Base-by-base conservation (phyloP, 108 stramenopile genomes). In the Parietichytrium sp. region DNA sequence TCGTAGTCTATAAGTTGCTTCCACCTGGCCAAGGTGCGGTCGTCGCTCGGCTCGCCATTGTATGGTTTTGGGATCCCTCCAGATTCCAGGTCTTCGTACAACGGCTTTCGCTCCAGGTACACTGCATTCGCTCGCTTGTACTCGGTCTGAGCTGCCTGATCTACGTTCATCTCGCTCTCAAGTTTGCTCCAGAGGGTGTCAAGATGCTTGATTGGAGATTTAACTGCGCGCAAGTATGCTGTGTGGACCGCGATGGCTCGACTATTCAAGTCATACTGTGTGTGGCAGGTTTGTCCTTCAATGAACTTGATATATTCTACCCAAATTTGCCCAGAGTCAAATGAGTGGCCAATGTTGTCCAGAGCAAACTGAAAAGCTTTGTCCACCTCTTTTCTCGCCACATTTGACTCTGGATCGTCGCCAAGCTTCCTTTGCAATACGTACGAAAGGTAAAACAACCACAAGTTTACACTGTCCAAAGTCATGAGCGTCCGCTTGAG, bases 401-500 rank as follows among this genome's bases (percentile, higher is more conserved):
- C 55, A 30, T 72, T 38, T 8, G 55, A 72, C 15, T 18, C 55
- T 18, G 30, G 36, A n/a, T n/a, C n/a, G n/a, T n/a, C n/a, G 0
- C 55, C 55, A 6, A 72, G 55, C 29, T 1, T 72, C 20, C 55
- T 30, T 18, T 72, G 15, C 4, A 16, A 38, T 6, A 72, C 36
- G 38, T 72, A 72, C 20, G 10, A 4, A 38, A 72, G 55, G 29
- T 72, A 72, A 38, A 72, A 72, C 29, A 42, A 38, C 55, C 55
- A 72, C 38, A 72, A 38, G 20, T 72, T 72, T 18, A 72, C 55
- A 38, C 55, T 72, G 38, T 38, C 55, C 36, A 72, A 38, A 0
- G 55, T 42, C 36, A 72, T 30, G 7, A 72, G 25, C 20, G 55
- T 72, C 36, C 55, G 55, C 55, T 72, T 72, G 55, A 72, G 55